Conservation (phyloP, 2,329 filamentous ascomycete genomes). For the Magnaporthiopsis poae region DNA sequence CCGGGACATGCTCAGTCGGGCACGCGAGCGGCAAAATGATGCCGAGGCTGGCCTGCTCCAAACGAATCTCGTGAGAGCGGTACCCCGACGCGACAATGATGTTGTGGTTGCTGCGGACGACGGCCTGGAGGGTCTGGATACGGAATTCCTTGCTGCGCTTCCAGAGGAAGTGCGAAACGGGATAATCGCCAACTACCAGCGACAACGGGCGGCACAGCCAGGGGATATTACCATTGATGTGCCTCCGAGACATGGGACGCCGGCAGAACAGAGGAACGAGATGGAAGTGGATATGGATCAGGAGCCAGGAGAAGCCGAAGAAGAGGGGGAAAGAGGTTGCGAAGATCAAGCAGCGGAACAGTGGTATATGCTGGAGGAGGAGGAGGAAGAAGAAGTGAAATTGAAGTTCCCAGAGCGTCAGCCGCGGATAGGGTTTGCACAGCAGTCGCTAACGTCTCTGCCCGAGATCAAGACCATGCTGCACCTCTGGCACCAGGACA, state of each 20-base stretch:
- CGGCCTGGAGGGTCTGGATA: slow-evolving; percentile 45
- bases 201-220: slow-evolving; percentile 49
- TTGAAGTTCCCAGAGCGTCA: slow-evolving; percentile 39
- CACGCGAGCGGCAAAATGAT: slow-evolving; percentile 41
- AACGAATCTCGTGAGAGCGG: slow-evolving; percentile 48
- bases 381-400: slow-evolving; percentile 24
- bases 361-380: slow-evolving; percentile 10
- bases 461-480: slow-evolving; percentile 65
- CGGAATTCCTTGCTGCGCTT: slow-evolving; percentile 69
- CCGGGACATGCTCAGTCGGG: slow-evolving; percentile 31
- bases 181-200: slow-evolving; percentile 64
- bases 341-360: background rate
- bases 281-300: background rate
- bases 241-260: slow-evolving; percentile 19
- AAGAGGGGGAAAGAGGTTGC: background rate
- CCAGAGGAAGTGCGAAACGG: slow-evolving; percentile 73
- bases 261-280: slow-evolving; percentile 11
- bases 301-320: background rate
- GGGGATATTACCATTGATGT: slow-evolving; percentile 38
- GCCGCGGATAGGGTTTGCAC: slow-evolving; percentile 36
- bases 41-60: slow-evolving; percentile 56
- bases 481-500: slow-evolving; percentile 65
- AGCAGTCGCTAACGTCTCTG: slow-evolving; percentile 29
- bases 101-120: slow-evolving; percentile 14
- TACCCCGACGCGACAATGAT: background rate